phyloP scores from a whole-genome alignment of 1,284 basidiomycete species.

The Tetrapyrgos nigripes region DNA sequence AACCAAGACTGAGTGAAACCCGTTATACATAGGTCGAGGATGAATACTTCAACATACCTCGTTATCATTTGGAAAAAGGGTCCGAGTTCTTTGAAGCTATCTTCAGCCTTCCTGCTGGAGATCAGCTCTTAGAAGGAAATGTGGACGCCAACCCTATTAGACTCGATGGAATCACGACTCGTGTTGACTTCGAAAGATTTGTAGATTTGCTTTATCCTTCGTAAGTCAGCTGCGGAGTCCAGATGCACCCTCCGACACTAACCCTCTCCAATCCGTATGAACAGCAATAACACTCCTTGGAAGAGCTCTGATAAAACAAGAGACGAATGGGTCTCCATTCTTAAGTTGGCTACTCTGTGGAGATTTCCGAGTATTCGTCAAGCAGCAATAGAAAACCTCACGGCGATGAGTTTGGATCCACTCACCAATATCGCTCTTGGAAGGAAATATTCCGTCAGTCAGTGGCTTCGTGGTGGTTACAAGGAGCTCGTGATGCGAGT shows the following conservation, averaged over 20 bases:
- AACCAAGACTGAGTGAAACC: not conserved
- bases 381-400: conserved; percentile 52
- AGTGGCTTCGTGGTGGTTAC: conserved; percentile 54
- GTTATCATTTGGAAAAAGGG: conserved; percentile 28
- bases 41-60: conserved; percentile 35
- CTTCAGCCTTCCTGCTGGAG: conserved; percentile 26
- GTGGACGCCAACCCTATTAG: conserved; percentile 38
- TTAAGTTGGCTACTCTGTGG: conserved; percentile 57
- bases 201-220: conserved; percentile 39
- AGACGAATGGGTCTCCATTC: conserved; percentile 58
- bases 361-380: conserved; percentile 54
- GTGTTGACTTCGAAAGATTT: conserved; percentile 32
- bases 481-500: conserved; percentile 49
- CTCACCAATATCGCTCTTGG: conserved; percentile 61
- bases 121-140: conserved; percentile 28
- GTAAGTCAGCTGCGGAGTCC: conserved; percentile 31
- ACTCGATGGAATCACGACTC: conserved; percentile 30
- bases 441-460: conserved; percentile 51
- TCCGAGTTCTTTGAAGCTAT: conserved; percentile 35
- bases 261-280: not conserved
- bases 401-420: conserved; percentile 49
- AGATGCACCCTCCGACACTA: no score
- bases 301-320: conserved; percentile 42
- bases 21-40: conserved; percentile 29
- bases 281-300: conserved; percentile 57